Percentiles rank a stretch among this genome's conserved stretches.
Conservation (phyloP, 2,329 filamentous ascomycete species). For the Furcasterigmium furcatum region DNA sequence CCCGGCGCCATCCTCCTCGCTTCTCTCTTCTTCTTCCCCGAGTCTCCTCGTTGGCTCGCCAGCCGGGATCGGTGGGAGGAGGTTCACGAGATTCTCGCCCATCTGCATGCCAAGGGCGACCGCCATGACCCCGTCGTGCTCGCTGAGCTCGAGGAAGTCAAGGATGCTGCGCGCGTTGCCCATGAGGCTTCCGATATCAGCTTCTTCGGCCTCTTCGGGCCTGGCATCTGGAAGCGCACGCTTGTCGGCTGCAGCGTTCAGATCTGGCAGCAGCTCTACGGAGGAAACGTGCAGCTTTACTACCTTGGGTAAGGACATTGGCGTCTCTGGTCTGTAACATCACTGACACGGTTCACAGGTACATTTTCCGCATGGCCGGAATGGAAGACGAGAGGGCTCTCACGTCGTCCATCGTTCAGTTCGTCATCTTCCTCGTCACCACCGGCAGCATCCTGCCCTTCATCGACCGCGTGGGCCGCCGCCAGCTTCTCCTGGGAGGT, state of each 20-base stretch:
- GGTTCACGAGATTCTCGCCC: constrained; percentile 54
- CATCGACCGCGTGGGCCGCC: constrained; percentile 46
- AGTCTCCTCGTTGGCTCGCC: constrained; percentile 30
- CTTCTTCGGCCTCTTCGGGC: constrained; percentile 41
- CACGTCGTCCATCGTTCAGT: constrained; percentile 51
- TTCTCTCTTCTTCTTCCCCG: constrained; percentile 3
- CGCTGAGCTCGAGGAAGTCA: constrained; percentile 54
- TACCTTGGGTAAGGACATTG: constrained; percentile 40
- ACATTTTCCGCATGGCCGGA: constrained; percentile 58
- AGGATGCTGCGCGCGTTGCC: constrained; percentile 32
- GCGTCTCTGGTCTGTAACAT: too few relatives aligned
- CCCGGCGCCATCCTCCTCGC: constrained; percentile 5
- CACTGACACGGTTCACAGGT: constrained; percentile 18
- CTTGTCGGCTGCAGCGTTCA: constrained; percentile 48
- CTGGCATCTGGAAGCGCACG: constrained; percentile 46
- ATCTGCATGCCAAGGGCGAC: constrained; percentile 50
- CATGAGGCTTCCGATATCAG: constrained; percentile 31
- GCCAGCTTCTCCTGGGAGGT: constrained; percentile 41
- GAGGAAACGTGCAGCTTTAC: constrained; percentile 56
- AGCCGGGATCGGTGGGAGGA: constrained; percentile 66
- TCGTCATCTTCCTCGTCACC: constrained; percentile 52
- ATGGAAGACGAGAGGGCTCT: constrained; percentile 30
- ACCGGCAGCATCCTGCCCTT: constrained; percentile 45
- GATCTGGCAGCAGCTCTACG: constrained; percentile 54
- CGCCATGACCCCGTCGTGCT: constrained; percentile 50